Evolutionary conservation across 495 filamentous ascomycete species (phyloP), one percentile per base, ranked within the genome.

Genomic region (Rhypophila decipiens): DNA sequence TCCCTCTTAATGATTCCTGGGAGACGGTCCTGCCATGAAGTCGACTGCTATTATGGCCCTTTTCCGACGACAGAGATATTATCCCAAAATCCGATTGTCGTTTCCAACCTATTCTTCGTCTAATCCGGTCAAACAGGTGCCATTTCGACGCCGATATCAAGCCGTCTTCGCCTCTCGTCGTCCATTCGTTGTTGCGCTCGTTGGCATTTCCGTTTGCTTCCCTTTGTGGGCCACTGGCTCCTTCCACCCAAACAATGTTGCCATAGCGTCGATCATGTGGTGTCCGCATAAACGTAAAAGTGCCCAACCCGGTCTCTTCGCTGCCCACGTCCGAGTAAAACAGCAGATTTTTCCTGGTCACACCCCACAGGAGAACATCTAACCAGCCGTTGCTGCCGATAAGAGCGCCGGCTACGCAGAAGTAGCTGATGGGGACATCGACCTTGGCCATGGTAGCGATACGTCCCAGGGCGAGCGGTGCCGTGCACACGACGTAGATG

Each of bases 321-420:
- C 50, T 49, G 12, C 65, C 57, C 15, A 65, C 60, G 12, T 65
- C 66, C 13, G 53, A 51, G 45, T 56, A 54, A 43, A 76, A 78
- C 18, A 79, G 63, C 50, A 79, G 70, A 19, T 68, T 58, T 13
- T 73, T 67, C 3, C 85, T 74, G n/a, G 85, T 90, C 7, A 82
- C 68, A 4, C 84, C 77, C 64, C 88, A 91, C 2, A 90, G 67
- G 12, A 85, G 53, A 11, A 84, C 83, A 56, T 90, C 87, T 33
- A 88, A 69, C 68, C 84, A 80, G 23, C 87, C 87, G 55, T 84
- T 87, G 47, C 75, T 82, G 9, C 83, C 81, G 41, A 88, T 86
- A 47, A 89, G 69, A 0, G 79, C 75, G n/a, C 86, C 87, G 0
- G 85, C 83, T 31, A 79, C 66, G 63, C 77, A 82, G 65, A 86